Conservation (phyloP, 768 basidiomycete species). For the Mycena venus region DNA sequence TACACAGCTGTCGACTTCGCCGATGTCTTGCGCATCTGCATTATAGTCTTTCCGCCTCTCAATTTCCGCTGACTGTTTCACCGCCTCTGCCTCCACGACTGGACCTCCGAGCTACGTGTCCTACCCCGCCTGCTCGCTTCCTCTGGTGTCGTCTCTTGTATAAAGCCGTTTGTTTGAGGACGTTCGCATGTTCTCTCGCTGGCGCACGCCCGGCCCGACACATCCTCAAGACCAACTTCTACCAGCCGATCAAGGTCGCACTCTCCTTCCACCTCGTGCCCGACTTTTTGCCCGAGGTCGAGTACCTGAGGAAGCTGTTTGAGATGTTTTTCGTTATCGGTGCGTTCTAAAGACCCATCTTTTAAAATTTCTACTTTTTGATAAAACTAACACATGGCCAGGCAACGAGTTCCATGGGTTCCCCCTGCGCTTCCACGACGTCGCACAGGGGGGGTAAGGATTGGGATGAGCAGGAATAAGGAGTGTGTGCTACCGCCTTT, state of each 20-base stretch:
- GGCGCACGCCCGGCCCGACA: constrained; percentile 62
- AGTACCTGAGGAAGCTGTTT: constrained; percentile 95
- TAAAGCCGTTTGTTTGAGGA: too few species aligned
- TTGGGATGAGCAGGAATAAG: constrained; percentile 95
- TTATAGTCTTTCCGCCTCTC: too few species aligned
- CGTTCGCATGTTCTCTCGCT: too few species aligned
- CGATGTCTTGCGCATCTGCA: too few species aligned
- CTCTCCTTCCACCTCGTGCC: constrained; percentile 96
- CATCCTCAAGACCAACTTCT: constrained; percentile 97
- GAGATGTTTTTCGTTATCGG: constrained; percentile 97
- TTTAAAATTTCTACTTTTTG: too few species aligned
- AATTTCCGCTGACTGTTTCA: too few species aligned
- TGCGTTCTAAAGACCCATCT: too few species aligned
- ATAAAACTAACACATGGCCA: constrained; percentile 31
- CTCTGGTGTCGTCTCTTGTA: too few species aligned
- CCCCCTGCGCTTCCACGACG: constrained; percentile 96
- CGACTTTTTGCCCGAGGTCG: constrained; percentile 91
- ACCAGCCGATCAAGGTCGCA: constrained; percentile 98
- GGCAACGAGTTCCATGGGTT: constrained; percentile 94
- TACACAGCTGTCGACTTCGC: too few species aligned
- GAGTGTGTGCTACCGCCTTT: constrained; percentile 65
- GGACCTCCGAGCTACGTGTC: too few species aligned
- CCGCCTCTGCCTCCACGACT: too few species aligned
- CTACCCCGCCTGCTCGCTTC: too few species aligned
- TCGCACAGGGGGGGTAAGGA: constrained; percentile 98